phyloP scores from a whole-genome alignment of 768 basidiomycete species.

The Tylopilus rubrobrunneus region DNA sequence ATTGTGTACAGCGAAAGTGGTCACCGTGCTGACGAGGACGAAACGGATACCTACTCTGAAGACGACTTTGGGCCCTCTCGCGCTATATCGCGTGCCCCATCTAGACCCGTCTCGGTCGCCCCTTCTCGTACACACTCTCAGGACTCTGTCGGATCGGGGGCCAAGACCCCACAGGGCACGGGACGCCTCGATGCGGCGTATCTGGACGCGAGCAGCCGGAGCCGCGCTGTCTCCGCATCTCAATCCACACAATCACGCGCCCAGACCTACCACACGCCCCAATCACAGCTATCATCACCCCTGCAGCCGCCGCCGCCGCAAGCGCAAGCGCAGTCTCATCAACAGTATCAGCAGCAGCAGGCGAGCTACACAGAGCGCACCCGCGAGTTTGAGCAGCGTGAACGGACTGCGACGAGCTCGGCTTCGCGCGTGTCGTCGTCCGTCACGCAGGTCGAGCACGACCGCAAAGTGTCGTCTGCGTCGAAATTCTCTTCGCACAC shows the following conservation, averaged over 20 bases:
- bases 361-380: slow-evolving; percentile 22
- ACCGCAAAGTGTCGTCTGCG: slow-evolving; percentile 22
- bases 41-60: slow-evolving; percentile 60
- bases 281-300: neutral
- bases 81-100: slow-evolving; percentile 33
- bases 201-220: slow-evolving; percentile 30
- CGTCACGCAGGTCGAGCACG: slow-evolving; percentile 20
- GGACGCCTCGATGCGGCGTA: slow-evolving; percentile 24
- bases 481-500: slow-evolving; percentile 31
- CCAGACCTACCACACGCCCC: slow-evolving; percentile 16
- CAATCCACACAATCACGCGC: slow-evolving; percentile 18
- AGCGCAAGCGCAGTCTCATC: neutral
- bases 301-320: neutral
- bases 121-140: slow-evolving; percentile 55
- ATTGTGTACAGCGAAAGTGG: slow-evolving; percentile 83
- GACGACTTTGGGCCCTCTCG: slow-evolving; percentile 47
- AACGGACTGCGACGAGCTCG: slow-evolving; percentile 24
- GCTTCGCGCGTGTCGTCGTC: slow-evolving; percentile 24
- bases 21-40: slow-evolving; percentile 69
- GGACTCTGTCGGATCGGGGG: slow-evolving; percentile 32
- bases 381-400: slow-evolving; percentile 24
- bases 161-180: slow-evolving; percentile 30
- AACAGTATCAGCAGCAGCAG: slow-evolving; percentile 12
- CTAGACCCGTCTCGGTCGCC: slow-evolving; percentile 45
- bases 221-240: slow-evolving; percentile 20